Base-by-base conservation (phyloP, 2,329 filamentous ascomycete species). In the Seiridium unicorne region DNA sequence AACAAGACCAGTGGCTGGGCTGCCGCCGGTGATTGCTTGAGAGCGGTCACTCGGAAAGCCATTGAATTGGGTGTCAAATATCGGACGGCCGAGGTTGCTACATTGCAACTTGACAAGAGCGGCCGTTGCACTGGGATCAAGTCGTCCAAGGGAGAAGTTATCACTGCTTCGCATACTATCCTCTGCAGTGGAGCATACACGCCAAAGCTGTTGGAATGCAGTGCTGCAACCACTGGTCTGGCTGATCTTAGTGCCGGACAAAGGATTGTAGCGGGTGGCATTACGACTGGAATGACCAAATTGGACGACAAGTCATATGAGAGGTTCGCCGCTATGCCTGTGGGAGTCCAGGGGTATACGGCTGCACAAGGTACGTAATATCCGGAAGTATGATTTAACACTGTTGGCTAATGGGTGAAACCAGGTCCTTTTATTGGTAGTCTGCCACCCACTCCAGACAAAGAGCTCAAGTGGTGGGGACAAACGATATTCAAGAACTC, bases 1-100 rank as follows among this genome's bases (percentile, higher is more conserved):
- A 89, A 89, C 74, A 81, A 78, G 66, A 82, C 80, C 35, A 86
- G 84, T 69, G 86, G 86, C 1, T 89, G 85, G 84, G 85, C 80
- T 5, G 84, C 84, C n/a, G 86, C 87, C 2, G 84, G 83, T 3
- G 84, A 87, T 64, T 79, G 80, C 36, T 69, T 89, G 61, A 71
- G 76, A 55, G 82, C 81, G 1, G 77, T 88, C 7, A 88, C 84
- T 1, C 77, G 79, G 40, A 76, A 76, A 60, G 77, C 77, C 13
- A 65, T 88, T 4, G 76, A 80, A 51, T 69, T 84, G 5, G 86
- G 87, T 1, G 86, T 88, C 62, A 80, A 81, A 68, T 89, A 88
- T 60, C 77, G 85, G 8, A 76, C 76, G 0, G 83, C 79, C 13
- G 82, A 87, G 58, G 79, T 84, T 2, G 69, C 74, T 1, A 73